A percentile compares a stretch with the other conserved stretches of the same genome.
Conservation (phyloP, 2,329 filamentous ascomycete species). For the Huntiella moniliformis region DNA sequence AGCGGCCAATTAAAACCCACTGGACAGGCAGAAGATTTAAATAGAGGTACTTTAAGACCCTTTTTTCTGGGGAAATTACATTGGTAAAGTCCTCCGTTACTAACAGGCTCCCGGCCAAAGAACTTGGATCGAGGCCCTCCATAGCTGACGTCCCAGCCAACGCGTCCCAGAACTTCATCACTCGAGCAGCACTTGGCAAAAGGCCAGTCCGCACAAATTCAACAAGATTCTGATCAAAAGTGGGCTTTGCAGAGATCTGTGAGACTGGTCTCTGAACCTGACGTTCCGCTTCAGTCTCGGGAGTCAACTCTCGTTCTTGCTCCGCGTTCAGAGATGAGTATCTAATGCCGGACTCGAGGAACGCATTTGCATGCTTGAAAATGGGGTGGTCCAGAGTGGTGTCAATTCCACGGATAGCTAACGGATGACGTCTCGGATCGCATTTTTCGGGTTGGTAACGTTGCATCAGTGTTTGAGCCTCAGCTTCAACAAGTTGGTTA, state of each 20-base stretch:
- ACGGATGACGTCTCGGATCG: too few relatives aligned
- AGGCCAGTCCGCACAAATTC: conserved; percentile 22
- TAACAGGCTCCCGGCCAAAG: conserved; percentile 23
- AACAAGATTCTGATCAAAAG: conserved; percentile 18
- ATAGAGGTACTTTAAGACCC: conserved; percentile 17
- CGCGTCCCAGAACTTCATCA: conserved; percentile 26
- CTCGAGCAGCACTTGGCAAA: conserved; percentile 17
- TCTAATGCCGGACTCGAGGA: not conserved
- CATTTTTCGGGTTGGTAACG: conserved; percentile 27
- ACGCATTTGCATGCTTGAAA: not conserved
- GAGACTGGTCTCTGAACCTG: conserved; percentile 30
- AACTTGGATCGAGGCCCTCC: conserved; percentile 16
- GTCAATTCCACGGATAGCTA: not conserved
- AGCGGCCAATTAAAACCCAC: conserved; percentile 25
- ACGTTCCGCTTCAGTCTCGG: conserved; percentile 42
- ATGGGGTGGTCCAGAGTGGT: not conserved
- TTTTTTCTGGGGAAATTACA: conserved; percentile 20
- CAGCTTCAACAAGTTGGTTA: conserved; percentile 32
- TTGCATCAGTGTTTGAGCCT: conserved; percentile 30
- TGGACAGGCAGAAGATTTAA: conserved; percentile 32
- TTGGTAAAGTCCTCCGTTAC: conserved; percentile 31
- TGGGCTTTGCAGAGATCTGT: conserved; percentile 23
- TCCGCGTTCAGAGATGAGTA: conserved; percentile 36
- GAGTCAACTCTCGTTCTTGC: conserved; percentile 48
- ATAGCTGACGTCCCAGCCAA: conserved; percentile 24